Percentiles rank a stretch among this genome's conserved stretches.
These are phyloP conservation scores for Diaporthe sp. DNA, from an alignment of 2,329 filamentous ascomycete genomes.

Conservation along the genomic window DNA sequence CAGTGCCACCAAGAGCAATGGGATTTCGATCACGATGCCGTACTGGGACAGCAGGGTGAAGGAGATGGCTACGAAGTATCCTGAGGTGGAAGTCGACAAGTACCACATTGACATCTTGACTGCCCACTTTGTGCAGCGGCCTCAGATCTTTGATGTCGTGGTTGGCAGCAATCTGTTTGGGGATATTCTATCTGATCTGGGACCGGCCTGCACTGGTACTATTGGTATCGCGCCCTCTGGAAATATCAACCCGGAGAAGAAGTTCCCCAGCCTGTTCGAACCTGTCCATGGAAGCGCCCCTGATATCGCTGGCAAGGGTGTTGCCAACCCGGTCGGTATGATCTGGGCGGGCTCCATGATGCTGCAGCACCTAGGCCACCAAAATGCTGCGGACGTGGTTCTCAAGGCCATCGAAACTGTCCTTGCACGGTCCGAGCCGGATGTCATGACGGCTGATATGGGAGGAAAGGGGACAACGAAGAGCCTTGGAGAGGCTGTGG, in stretches of 20 bases:
- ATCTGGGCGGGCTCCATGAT: slow-evolving; percentile 81
- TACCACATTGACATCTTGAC: slow-evolving; percentile 77
- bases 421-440: slow-evolving; percentile 59
- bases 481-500: slow-evolving; percentile 68
- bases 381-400: slow-evolving; percentile 68
- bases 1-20: slow-evolving; percentile 77
- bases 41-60: slow-evolving; percentile 74
- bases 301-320: slow-evolving; percentile 74
- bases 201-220: slow-evolving; percentile 74
- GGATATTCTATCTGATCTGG: slow-evolving; percentile 75
- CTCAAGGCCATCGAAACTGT: slow-evolving; percentile 74
- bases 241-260: slow-evolving; percentile 72
- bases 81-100: slow-evolving; percentile 71
- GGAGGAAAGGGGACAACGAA: slow-evolving; percentile 70
- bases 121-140: slow-evolving; percentile 71
- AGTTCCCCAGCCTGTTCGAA: slow-evolving; percentile 74
- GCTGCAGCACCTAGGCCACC: slow-evolving; percentile 74
- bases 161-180: slow-evolving; percentile 73
- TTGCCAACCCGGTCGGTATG: slow-evolving; percentile 75
- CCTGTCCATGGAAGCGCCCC: slow-evolving; percentile 75
- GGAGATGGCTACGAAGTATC: slow-evolving; percentile 66
- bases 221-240: slow-evolving; percentile 77
- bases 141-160: slow-evolving; percentile 70
- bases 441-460: slow-evolving; percentile 71
- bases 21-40: slow-evolving; percentile 75